Evolutionary conservation across 768 basidiomycete genomes (phyloP).

Genomic region (Collybiopsis confluens): DNA sequence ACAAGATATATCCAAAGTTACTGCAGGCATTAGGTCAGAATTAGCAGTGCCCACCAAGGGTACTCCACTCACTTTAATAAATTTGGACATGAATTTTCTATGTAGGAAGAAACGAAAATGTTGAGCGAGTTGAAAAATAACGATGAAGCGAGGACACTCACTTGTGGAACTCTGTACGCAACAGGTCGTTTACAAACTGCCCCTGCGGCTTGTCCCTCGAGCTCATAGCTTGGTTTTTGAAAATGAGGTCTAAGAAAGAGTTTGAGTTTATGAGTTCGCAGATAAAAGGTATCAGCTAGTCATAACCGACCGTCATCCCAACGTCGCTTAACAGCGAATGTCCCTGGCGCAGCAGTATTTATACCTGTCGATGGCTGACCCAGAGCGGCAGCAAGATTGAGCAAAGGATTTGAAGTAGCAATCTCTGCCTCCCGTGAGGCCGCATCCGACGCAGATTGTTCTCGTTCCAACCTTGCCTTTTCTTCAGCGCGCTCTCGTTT

Average conservation of each 20-base stretch:
- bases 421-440: constrained; percentile 76
- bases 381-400: constrained; percentile 89
- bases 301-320: constrained; percentile 84
- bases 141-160: constrained; percentile 31
- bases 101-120: no score
- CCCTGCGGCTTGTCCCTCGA: constrained; percentile 58
- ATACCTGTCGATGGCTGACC: constrained; percentile 67
- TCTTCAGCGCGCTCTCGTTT: constrained; percentile 95
- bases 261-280: constrained; percentile 8
- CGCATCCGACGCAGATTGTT: constrained; percentile 57
- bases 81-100: constrained; percentile 91
- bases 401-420: constrained; percentile 81
- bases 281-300: background rate
- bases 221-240: constrained; percentile 94
- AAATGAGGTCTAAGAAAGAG: constrained; percentile 73
- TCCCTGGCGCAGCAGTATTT: constrained; percentile 71
- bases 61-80: constrained; percentile 69
- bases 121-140: background rate
- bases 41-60: background rate
- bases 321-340: constrained; percentile 86
- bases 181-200: constrained; percentile 92
- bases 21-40: background rate
- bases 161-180: constrained; percentile 94
- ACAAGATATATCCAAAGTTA: background rate
- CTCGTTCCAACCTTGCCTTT: constrained; percentile 76